These are phyloP conservation scores for Nannochloris sp. DNA, from an alignment of 139 green algal species.

Conservation along the genomic window DNA sequence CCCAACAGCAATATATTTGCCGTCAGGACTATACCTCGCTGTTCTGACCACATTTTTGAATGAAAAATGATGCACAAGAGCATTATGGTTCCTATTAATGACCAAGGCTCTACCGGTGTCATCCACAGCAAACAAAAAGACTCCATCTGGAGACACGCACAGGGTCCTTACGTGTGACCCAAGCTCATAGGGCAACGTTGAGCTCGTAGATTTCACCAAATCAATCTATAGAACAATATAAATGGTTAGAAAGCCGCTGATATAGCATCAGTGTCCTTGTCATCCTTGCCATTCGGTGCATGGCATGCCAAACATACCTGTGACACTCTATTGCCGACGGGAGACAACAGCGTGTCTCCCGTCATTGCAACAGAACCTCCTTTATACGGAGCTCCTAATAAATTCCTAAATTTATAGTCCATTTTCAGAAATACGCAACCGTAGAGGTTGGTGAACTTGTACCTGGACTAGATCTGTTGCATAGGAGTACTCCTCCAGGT, in stretches of 20 bases:
- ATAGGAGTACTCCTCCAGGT: too few relatives aligned
- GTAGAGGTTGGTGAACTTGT: too few relatives aligned
- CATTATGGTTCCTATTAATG: slow-evolving; percentile 54
- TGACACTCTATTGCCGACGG: slow-evolving; percentile 82
- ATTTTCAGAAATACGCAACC: too few relatives aligned
- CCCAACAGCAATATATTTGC: slow-evolving; percentile 70
- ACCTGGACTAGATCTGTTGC: too few relatives aligned
- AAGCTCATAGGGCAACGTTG: slow-evolving; percentile 79
- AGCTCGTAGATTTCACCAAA: slow-evolving; percentile 54
- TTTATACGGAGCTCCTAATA: slow-evolving; percentile 88
- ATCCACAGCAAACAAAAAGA: slow-evolving; percentile 80
- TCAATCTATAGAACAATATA: slow-evolving; percentile 45
- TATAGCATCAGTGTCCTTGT: neutral
- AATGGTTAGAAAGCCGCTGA: neutral
- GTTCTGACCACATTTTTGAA: slow-evolving; percentile 76
- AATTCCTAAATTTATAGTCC: slow-evolving; percentile 77
- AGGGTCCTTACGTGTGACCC: slow-evolving; percentile 64
- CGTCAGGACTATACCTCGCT: slow-evolving; percentile 82
- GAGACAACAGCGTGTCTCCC: slow-evolving; percentile 65
- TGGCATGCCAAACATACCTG: slow-evolving; percentile 37
- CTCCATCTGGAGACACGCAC: slow-evolving; percentile 65
- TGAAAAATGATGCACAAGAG: slow-evolving; percentile 86
- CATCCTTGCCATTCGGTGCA: neutral
- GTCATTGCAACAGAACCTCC: slow-evolving; percentile 81
- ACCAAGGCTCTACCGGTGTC: slow-evolving; percentile 68